A percentile compares a stretch with the other conserved stretches of the same genome.
phyloP scores from a whole-genome alignment of 345 rosid species.

The Ricinus communis region DNA sequence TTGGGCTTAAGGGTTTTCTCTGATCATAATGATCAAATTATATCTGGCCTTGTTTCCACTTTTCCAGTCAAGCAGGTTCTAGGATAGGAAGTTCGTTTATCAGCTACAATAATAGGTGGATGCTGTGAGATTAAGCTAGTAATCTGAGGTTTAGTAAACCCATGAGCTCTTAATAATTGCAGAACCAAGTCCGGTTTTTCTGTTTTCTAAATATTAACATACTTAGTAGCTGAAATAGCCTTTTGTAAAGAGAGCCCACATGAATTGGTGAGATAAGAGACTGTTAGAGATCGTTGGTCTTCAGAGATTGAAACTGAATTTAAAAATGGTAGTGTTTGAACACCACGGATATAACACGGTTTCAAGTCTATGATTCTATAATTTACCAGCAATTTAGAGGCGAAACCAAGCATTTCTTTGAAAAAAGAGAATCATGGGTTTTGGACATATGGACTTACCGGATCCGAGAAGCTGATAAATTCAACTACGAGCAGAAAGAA shows the following conservation, averaged over 20 bases:
- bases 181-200: constrained; percentile 24
- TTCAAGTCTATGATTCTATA: not conserved
- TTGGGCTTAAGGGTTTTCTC: constrained; percentile 31
- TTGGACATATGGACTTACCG: not conserved
- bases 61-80: no score
- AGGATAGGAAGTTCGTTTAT: no score
- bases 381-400: not conserved
- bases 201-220: constrained; percentile 7
- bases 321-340: not conserved
- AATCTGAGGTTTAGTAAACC: constrained; percentile 23
- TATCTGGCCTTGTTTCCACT: no score
- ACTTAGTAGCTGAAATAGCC: constrained; percentile 20
- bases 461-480: not conserved
- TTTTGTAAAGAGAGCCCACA: constrained; percentile 32
- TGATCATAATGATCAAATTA: no score
- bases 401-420: constrained; percentile 13
- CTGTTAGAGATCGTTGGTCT: constrained; percentile 5
- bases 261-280: constrained; percentile 23
- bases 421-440: not conserved
- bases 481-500: not conserved
- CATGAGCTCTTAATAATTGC: constrained; percentile 22
- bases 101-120: constrained; percentile 16
- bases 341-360: not conserved
- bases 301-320: not conserved
- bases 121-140: constrained; percentile 16